Evolutionary conservation across 768 basidiomycete species (phyloP), one percentile per base, ranked within the genome.

Genomic region (Boletus barrowsii): DNA sequence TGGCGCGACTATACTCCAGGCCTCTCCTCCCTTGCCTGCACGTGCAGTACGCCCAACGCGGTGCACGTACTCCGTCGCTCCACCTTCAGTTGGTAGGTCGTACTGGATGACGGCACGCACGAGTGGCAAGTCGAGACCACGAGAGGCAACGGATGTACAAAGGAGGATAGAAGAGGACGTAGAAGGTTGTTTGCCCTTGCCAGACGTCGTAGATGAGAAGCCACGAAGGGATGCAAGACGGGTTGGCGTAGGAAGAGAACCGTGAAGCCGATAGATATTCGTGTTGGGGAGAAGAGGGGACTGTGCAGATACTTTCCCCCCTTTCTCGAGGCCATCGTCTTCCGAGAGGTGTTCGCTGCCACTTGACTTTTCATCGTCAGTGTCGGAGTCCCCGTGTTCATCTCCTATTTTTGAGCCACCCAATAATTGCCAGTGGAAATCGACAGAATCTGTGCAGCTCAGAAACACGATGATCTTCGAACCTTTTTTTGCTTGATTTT

Each of bases 121-220:
- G n/a, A 90, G 80, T 6, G 94, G 94, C 26, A 99, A 76, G 73
- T 98, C 96, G 24, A 99, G 81, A 66, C 97, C 97, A 67, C 97
- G 92, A n/a, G 97, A 94, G 3, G 97, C 97, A 48, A 99, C 95
- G 10, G 93, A 96, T 1, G 97, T 99, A 68, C 95, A 98, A 42
- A 98, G 79, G 5, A 99, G 79, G 46, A 99, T 80, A 2, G 94
- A 86, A 5, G 84, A 80, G 0, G 72, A 68, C 4, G 73, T 62
- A 33, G 59, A 60, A 57, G 67, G 58, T 55, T 52, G 60, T 62
- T 62, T 66, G n/a, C 57, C 49, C 49, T 72, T 76, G 5, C 66
- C 54, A 17, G 71, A 61, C 7, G 70, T 61, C 47, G 62, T 65
- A 36, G 76, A 77, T 33, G 92, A 82, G 72, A 98, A 99, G 3